These are phyloP conservation scores for Amanita exitialis DNA, from an alignment of 768 basidiomycete genomes.

Conservation along the genomic window DNA sequence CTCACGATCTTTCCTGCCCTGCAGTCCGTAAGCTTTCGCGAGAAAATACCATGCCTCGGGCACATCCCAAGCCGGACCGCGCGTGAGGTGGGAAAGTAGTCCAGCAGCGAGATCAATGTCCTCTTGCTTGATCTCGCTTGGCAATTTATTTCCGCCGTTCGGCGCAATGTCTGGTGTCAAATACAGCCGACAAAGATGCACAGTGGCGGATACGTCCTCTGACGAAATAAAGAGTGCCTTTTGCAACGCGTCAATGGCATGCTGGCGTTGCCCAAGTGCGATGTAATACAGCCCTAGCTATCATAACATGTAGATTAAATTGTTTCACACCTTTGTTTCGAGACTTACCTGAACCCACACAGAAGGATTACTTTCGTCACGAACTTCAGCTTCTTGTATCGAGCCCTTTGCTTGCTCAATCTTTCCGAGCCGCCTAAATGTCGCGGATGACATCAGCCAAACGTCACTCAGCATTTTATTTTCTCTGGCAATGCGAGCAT, in stretches of 20 bases:
- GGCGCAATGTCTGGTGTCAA: conserved; percentile 28
- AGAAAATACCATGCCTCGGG: conserved; percentile 95
- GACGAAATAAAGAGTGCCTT: conserved; percentile 87
- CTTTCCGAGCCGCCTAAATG: conserved; percentile 83
- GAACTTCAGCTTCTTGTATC: conserved; percentile 90
- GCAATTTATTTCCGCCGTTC: conserved; percentile 5
- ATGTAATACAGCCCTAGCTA: conserved; percentile 71
- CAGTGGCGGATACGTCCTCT: conserved; percentile 64
- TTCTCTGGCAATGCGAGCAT: conserved; percentile 42
- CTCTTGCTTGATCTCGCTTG: conserved; percentile 16
- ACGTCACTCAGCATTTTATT: conserved; percentile 69
- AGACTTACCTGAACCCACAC: conserved; percentile 88
- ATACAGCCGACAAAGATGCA: conserved; percentile 73
- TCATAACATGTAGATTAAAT: not conserved
- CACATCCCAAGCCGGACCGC: conserved; percentile 80
- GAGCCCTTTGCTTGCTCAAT: conserved; percentile 85
- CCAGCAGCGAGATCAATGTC: conserved; percentile 79
- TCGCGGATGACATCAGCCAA: conserved; percentile 93
- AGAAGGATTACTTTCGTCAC: conserved; percentile 75
- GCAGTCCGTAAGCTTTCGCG: conserved; percentile 69
- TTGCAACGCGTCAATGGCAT: conserved; percentile 68
- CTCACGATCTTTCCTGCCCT: conserved; percentile 61
- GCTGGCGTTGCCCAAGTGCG: conserved; percentile 43
- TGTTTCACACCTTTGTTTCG: not conserved
- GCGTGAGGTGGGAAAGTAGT: conserved; percentile 66